Conservation (phyloP, 169 alveolate genomes). For the Plasmodium cynomolgi region DNA sequence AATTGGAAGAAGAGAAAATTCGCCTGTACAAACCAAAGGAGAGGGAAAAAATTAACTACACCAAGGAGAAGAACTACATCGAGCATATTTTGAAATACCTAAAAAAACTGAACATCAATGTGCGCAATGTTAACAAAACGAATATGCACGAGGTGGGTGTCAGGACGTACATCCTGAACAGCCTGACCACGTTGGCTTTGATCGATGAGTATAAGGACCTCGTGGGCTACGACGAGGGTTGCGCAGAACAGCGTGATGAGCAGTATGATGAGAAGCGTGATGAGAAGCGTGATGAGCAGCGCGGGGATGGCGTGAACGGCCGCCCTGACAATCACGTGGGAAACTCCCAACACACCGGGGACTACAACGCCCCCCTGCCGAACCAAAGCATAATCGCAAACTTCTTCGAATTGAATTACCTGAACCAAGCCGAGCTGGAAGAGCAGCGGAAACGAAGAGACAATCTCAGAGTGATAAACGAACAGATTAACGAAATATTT, state of each 20-base stretch:
- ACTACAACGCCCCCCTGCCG: neutral
- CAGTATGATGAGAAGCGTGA: neutral
- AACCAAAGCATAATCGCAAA: constrained; percentile 13
- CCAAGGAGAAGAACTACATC: constrained; percentile 42
- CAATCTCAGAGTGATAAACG: constrained; percentile 4
- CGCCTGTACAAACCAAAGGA: constrained; percentile 64
- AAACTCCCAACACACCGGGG: neutral
- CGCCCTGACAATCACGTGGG: neutral
- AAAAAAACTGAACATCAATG: constrained; percentile 54
- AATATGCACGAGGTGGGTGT: constrained; percentile 44
- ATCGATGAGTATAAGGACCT: constrained; percentile 72
- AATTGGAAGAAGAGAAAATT: constrained; percentile 72
- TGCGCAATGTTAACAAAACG: constrained; percentile 28
- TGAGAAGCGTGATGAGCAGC: neutral
- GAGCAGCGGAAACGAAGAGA: neutral
- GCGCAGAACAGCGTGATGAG: neutral
- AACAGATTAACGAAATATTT: constrained; percentile 53
- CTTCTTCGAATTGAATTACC: constrained; percentile 39
- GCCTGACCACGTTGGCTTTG: constrained; percentile 48
- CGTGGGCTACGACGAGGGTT: constrained; percentile 14
- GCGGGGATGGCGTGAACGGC: neutral
- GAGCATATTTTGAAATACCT: constrained; percentile 67
- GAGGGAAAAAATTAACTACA: constrained; percentile 71
- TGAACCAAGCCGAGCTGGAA: neutral
- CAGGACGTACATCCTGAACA: constrained; percentile 40